These are phyloP conservation scores for Claviceps sp. DNA, from an alignment of 2,329 filamentous ascomycete genomes.

Conservation along the genomic window DNA sequence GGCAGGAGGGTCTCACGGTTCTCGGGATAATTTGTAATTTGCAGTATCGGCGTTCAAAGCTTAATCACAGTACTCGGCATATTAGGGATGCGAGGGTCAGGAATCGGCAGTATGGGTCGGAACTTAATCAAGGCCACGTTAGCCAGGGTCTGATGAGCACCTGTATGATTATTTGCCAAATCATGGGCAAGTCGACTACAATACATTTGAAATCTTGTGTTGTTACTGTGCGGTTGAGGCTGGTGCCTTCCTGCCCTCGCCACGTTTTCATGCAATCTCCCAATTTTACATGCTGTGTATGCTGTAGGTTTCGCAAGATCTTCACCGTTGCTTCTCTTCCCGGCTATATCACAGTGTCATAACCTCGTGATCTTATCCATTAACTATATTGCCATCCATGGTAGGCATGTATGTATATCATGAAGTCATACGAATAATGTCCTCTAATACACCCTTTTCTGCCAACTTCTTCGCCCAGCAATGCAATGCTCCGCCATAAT, in stretches of 20 bases:
- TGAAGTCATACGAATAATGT: slow-evolving; percentile 18
- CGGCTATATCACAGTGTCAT: neutral
- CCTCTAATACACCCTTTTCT: slow-evolving; percentile 46
- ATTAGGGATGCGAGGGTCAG: neutral
- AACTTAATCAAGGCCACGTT: neutral
- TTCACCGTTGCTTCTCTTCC: neutral
- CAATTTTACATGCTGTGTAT: neutral
- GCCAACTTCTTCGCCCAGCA: slow-evolving; percentile 57
- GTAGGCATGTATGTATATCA: neutral
- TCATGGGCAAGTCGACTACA: neutral
- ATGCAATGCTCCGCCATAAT: slow-evolving; percentile 58
- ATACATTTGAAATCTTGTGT: neutral
- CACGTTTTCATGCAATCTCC: neutral
- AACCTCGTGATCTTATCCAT: neutral
- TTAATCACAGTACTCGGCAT: neutral
- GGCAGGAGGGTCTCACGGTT: neutral
- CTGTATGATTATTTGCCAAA: neutral
- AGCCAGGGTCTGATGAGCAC: neutral
- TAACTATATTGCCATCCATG: too few species aligned
- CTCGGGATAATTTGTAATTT: neutral
- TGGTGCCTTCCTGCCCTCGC: neutral
- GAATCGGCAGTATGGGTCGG: neutral
- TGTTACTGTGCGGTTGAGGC: neutral
- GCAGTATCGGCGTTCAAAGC: too few species aligned
- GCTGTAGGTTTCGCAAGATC: neutral